Base-by-base conservation (phyloP, 73 alveolate genomes). In the Paramecium octaurelia region DNA sequence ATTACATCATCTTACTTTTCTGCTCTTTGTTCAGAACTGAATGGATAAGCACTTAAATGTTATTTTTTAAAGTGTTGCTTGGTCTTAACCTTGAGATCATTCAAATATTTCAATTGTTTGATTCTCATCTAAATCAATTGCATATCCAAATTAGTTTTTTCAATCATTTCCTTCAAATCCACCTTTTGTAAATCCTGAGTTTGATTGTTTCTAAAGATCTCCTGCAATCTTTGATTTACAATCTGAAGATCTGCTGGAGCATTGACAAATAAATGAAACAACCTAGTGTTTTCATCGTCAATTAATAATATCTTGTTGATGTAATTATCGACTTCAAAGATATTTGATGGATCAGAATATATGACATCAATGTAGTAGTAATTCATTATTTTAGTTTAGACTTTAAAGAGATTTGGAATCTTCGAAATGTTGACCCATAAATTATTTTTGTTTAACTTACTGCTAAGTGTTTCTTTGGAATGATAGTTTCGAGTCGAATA, bases 21-120 rank as follows among this genome's bases (percentile, higher is more conserved):
- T 36, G 71, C 90, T 43, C 90, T 77, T 43, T 43, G 11, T 77
- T 77, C 90, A 23, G 90, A 60, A 18, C 35, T 34, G 8, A 34
- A 14, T 10, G 12, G 34, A 34, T 20, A 34, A 34, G 29, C 5
- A 34, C 36, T 34, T 7, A 34, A 11, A 8, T 71, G 3, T 12
- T 12, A 29, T 71, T 71, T 31, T 36, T 71, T 34, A 34, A 34
- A 71, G 6, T 71, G 86, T 14, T 29, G 36, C 36, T 71, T 71
- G 3, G 31, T n/a, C 8, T 71, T 71, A 8, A 27, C 9, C 14
- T 71, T 71, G 1, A n/a, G 16, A 10, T 71, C 86, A 8, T 34
- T n/a, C 16, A 71, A 27, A 29, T 29, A 71, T 71, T n/a, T 71
- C 8, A 34, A n/a, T 71, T 71, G 58, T 31, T 20, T 34, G 9